Evolutionary conservation across 2,329 filamentous ascomycete genomes (phyloP), one percentile per base, ranked within the genome.

Genomic region (Monosporascus sp.): DNA sequence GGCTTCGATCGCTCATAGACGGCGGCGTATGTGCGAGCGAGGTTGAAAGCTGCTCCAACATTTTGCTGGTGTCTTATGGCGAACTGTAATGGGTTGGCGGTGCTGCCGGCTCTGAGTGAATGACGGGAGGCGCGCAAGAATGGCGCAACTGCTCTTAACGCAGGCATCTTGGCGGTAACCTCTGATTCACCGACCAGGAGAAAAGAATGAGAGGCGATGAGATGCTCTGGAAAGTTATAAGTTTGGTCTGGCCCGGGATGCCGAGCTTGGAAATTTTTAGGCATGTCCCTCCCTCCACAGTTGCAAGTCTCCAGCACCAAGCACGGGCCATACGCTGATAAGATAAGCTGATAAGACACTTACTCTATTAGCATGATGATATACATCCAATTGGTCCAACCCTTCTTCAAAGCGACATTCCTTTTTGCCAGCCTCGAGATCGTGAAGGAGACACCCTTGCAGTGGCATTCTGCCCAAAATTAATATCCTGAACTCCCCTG

Each of bases 1-100:
- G 94, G 94, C 83, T 99, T 99, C 70, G 80, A 85, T 70, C 94
- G 86, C 82, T 95, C 85, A 71, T 88, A 99, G 53, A 80, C 79
- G 57, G 84, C 84, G 63, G 84, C 84, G 64, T 86, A 87, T 68
- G 78, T 78, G 62, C 84, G 79, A 69, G 81, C 80, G 66, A 86
- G 74, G 74, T 84, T 85, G 67, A 87, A 76, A 62, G 86, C 79
- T 58, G 82, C 80, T 62, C 81, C 78, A 61, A 80, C 79, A 68
- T 82, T 83, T 72, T 85, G 81, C 62, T 76, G 24, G 42, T 15
- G 74, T 67, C 79, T 80, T 65, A 88, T 72, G 59, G 83, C 81
- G 66, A 82, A 81, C 74, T 91, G 89, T 63, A 97, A 79, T 50
- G 91, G 89, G 76, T 88, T 93, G 69, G 83, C 74, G 63, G 80